Evolutionary conservation across 2,329 filamentous ascomycete genomes (phyloP).

Genomic region (Colletotrichum noveboracense): DNA sequence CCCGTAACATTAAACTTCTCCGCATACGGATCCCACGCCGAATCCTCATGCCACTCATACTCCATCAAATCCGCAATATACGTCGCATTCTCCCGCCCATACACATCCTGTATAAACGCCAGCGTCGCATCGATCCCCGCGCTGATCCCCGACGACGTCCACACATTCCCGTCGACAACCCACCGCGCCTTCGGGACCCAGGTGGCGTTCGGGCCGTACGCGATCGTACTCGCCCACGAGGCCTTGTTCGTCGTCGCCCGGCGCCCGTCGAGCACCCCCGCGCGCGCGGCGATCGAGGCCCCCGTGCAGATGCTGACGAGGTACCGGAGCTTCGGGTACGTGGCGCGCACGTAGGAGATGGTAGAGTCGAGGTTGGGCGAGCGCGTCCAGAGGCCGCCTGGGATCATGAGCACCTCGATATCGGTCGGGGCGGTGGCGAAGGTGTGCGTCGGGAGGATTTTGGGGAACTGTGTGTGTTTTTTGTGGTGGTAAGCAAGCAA

Average conservation of each 20-base stretch:
- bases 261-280: slow-evolving; percentile 57
- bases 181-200: slow-evolving; percentile 62
- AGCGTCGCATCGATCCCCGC: slow-evolving; percentile 68
- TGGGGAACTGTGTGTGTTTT: background rate
- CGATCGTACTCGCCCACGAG: slow-evolving; percentile 45
- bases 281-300: slow-evolving; percentile 51
- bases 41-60: slow-evolving; percentile 60
- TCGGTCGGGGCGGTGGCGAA: slow-evolving; percentile 45
- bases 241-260: slow-evolving; percentile 64
- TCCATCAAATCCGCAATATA: slow-evolving; percentile 57
- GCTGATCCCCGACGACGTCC: slow-evolving; percentile 62
- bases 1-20: slow-evolving; percentile 12
- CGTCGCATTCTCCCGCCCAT: slow-evolving; percentile 55
- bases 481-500: background rate
- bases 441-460: slow-evolving; percentile 38
- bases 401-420: slow-evolving; percentile 60
- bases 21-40: slow-evolving; percentile 53
- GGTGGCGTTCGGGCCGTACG: slow-evolving; percentile 43
- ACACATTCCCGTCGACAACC: slow-evolving; percentile 62
- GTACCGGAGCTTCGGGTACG: slow-evolving; percentile 47
- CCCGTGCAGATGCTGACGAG: slow-evolving; percentile 65
- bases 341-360: slow-evolving; percentile 38
- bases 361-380: slow-evolving; percentile 29
- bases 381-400: slow-evolving; percentile 47
- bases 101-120: slow-evolving; percentile 60